Base-by-base conservation (phyloP, 1,284 basidiomycete genomes). In the Papiliotrema flavescens region DNA sequence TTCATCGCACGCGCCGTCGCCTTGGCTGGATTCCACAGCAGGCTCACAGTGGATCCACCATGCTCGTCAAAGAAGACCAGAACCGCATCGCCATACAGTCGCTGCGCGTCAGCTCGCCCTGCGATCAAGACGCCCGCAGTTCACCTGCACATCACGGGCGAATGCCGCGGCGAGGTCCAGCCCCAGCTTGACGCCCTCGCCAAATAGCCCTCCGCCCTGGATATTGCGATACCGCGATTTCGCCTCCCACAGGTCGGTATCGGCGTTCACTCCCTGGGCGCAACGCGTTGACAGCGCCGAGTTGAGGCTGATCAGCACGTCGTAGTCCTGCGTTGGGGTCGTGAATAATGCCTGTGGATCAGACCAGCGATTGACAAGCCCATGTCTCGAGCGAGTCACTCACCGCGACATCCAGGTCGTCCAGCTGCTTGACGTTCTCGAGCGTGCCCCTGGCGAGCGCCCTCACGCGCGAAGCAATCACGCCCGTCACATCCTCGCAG, bases 11-110 rank as follows among this genome's bases (percentile, higher is more conserved):
- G 71, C 22, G 77, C 67, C 47, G 72, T 66, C 13, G 67, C 62
- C 24, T 82, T 80, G 9, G 69, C 50, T 0, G 89, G 88, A 66
- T 96, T 90, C 89, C 92, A 98, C 1, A 97, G 83, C 0, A 83
- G 86, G 7, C 90, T 94, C 51, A 95, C 85, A 8, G 80, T 78
- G 49, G 82, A 78, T 0, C 95, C 93, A 15, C 96, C 96, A 36
- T 86, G 81, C 0, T 81, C 77, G 66, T 98, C 95, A 67, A 86
- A 84, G 80, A 98, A 98, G 48, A 96, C 81, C 51, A 89, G 82
- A 62, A 90, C 82, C 0, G 86, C 86, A 63, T 92, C 87, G 7
- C 82, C 80, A 74, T 90, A 96, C 4, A 85, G 75, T n/a, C 81
- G 79, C 86, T 92, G 22, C 4, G 23, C 63, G 15, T 24, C 41